Conservation (phyloP, 148 eudicot species). For the Fagopyrum esculentum region DNA sequence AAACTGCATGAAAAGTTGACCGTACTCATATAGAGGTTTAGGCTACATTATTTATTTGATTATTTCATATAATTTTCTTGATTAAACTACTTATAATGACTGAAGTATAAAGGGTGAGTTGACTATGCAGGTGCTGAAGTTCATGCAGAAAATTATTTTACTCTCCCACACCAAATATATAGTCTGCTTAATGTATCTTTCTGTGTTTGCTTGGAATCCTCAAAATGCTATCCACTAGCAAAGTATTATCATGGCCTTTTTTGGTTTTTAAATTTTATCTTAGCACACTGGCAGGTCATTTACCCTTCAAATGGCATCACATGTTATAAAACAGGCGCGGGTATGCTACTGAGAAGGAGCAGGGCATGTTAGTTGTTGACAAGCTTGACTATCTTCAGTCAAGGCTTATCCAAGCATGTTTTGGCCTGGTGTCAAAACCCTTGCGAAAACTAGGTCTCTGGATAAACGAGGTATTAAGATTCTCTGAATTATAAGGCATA, state of each 20-base stretch:
- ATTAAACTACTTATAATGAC: background rate
- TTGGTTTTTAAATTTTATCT: background rate
- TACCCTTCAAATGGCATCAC: constrained; percentile 18
- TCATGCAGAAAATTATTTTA: background rate
- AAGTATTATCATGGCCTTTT: background rate
- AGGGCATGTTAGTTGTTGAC: constrained; percentile 77
- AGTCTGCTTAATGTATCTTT: background rate
- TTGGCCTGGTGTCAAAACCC: constrained; percentile 58
- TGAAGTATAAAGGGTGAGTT: background rate
- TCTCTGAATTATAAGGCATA: constrained; percentile 4
- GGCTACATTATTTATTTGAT: background rate
- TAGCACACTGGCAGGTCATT: constrained; percentile 20
- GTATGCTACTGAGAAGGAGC: constrained; percentile 75
- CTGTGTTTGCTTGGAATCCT: background rate
- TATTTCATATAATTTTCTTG: background rate
- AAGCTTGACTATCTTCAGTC: constrained; percentile 94
- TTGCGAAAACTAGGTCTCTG: constrained; percentile 45
- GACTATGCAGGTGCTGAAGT: background rate
- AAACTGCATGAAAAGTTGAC: background rate
- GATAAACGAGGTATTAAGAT: constrained; percentile 57
- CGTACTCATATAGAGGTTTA: background rate
- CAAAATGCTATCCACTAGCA: background rate
- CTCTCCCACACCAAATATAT: background rate
- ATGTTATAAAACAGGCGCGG: constrained; percentile 61
- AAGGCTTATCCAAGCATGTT: constrained; percentile 53